Percentiles rank a stretch among this genome's conserved stretches.
Evolutionary conservation across 2,329 filamentous ascomycete genomes (phyloP).

Genomic region (Esteya vermicola): DNA sequence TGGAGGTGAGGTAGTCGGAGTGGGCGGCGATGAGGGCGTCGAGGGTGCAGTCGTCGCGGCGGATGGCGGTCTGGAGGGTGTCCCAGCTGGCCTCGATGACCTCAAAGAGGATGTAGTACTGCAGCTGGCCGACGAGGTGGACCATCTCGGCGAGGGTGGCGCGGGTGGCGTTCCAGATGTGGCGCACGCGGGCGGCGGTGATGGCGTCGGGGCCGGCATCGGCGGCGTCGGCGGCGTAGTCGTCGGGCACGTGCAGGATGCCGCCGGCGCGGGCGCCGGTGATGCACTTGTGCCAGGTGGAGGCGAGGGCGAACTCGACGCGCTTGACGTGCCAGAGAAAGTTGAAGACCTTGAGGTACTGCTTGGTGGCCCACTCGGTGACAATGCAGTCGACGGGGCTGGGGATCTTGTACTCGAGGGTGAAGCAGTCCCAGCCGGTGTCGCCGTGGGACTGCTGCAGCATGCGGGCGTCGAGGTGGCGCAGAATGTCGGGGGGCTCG

Average conservation of each 20-base stretch:
- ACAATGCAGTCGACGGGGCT: slow-evolving; percentile 94
- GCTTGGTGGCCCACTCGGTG: slow-evolving; percentile 85
- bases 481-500: slow-evolving; percentile 80
- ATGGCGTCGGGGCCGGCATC: slow-evolving; percentile 83
- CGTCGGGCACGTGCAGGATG: slow-evolving; percentile 68
- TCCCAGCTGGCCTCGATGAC: slow-evolving; percentile 96
- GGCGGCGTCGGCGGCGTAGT: slow-evolving; percentile 77
- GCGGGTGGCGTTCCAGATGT: slow-evolving; percentile 81
- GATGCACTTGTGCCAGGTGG: slow-evolving; percentile 91
- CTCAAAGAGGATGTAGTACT: slow-evolving; percentile 98
- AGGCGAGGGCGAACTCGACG: slow-evolving; percentile 84
- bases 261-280: slow-evolving; percentile 80
- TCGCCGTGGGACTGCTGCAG: slow-evolving; percentile 90
- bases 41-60: slow-evolving; percentile 69
- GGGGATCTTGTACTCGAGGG: slow-evolving; percentile 95
- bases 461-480: slow-evolving; percentile 93
- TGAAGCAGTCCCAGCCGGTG: slow-evolving; percentile 98
- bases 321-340: slow-evolving; percentile 97
- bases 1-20: slow-evolving; percentile 77
- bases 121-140: slow-evolving; percentile 90
- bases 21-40: slow-evolving; percentile 93
- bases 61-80: slow-evolving; percentile 69
- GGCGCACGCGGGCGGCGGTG: slow-evolving; percentile 50
- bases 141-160: slow-evolving; percentile 95
- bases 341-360: slow-evolving; percentile 98